Evolutionary conservation across 352 stramenopile species (phyloP), one percentile per base, ranked within the genome.

Genomic region (Globisporangium iwayamae): DNA sequence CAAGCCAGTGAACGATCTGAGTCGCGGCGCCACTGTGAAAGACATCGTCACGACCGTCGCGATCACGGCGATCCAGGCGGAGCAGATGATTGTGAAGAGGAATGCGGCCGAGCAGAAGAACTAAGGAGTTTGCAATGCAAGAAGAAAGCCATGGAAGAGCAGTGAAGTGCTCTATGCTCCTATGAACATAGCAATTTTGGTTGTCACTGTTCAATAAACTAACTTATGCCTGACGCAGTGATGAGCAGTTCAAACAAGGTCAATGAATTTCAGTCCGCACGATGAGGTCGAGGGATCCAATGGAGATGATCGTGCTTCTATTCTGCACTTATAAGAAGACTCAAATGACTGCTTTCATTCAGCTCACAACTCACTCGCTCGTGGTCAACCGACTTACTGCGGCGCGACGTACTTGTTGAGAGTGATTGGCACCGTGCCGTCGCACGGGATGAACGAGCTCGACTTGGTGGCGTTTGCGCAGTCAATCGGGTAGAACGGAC

Each of bases 41-140:
- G 90, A 97, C 63, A 96, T 97, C 56, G 85, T 96, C 34, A 95
- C 89, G 56, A 97, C 90, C 8, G 79, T 95, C 57, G 90, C 85
- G 30, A 87, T 96, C 66, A 97, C 88, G 20, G 82, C 85, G 14
- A 93, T 96, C 57, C 88, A 96, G 71, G 86, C 84, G 16, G 78
- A 92, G 56, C 81, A 93, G 57, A 77, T 81, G 56, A 77, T 81
- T 30, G 39, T 57, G 48, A 79, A 79, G 47, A 56, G 66, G 34
- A 55, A 63, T 18, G 56, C 56, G 18, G 32, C 18, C 10, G 53
- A 61, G 25, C 38, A 61, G 50, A 39, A 56, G 50, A 56, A 56
- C 50, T 56, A 20, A 56, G 7, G 46, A 46, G 11, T 2, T 20
- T 7, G 13, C 16, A 1, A n/a, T 14, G 39, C 39, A 46, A n/a